Percentiles rank a stretch among this genome's conserved stretches.
phyloP scores from a whole-genome alignment of 208 protist species.

The Vickermania ingenoplastis region DNA sequence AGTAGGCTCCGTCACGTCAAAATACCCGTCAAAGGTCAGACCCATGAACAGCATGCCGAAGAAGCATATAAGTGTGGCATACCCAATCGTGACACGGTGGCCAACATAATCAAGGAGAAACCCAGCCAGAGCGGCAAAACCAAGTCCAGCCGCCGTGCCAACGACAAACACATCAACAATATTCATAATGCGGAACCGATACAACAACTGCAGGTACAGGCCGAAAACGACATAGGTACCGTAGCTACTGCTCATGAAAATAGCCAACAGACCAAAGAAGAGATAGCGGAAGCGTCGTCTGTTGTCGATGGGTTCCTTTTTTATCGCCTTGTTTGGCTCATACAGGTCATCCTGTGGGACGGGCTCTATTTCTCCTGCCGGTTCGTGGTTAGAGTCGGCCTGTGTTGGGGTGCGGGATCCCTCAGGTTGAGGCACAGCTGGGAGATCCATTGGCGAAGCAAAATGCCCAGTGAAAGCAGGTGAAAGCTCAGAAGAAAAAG shows the following conservation, averaged over 20 bases:
- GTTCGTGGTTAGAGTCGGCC: no score
- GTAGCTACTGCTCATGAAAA: conserved; percentile 18
- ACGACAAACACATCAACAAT: conserved; percentile 22
- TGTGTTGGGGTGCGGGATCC: no score
- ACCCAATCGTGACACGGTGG: conserved; percentile 11
- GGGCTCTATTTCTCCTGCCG: no score
- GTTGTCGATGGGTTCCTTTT: conserved; percentile 17
- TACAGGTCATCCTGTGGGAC: no score
- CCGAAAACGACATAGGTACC: conserved; percentile 26
- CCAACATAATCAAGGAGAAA: conserved; percentile 29
- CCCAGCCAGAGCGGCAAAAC: conserved; percentile 14
- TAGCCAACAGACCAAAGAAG: conserved; percentile 18
- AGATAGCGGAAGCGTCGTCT: conserved; percentile 23
- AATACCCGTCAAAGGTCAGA: conserved; percentile 22
- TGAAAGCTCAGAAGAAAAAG: no score
- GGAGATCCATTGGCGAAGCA: no score
- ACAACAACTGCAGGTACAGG: conserved; percentile 19
- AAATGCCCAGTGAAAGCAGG: no score
- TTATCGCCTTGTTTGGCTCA: not conserved
- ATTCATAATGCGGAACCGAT: conserved; percentile 10
- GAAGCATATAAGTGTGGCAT: conserved; percentile 12
- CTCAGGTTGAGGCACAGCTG: no score
- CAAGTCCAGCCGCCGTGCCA: conserved; percentile 14
- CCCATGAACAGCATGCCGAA: conserved; percentile 26
- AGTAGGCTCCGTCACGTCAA: no score